Percentiles rank a stretch among this genome's conserved stretches.
Conservation (phyloP, 78 protist species). For the Dictyostelium discoideum region DNA sequence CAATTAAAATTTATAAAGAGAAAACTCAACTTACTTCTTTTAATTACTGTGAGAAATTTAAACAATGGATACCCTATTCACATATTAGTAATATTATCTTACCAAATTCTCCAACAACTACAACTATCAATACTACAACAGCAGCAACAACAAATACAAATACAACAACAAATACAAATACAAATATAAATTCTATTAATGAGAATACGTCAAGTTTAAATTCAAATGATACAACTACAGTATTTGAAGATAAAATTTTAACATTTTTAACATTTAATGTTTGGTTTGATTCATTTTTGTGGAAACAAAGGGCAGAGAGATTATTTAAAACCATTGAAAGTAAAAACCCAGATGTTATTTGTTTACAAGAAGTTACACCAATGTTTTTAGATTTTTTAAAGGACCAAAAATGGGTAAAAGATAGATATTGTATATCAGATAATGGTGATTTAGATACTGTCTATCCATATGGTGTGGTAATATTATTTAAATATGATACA, state of each 20-base stretch:
- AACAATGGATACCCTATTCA: conserved; percentile 21
- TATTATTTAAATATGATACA: conserved; percentile 20
- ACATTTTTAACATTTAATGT: conserved; percentile 59
- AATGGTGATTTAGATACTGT: conserved; percentile 71
- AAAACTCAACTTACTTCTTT: conserved; percentile 15
- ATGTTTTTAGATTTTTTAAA: conserved; percentile 42
- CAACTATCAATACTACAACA: not conserved
- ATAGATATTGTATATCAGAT: conserved; percentile 53
- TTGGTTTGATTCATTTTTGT: conserved; percentile 67
- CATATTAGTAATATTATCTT: not conserved
- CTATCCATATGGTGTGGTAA: conserved; percentile 52
- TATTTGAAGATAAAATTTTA: not conserved
- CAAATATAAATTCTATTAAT: not conserved
- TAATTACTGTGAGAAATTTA: not conserved
- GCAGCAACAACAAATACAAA: not conserved
- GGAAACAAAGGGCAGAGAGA: conserved; percentile 42
- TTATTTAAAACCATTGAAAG: conserved; percentile 5
- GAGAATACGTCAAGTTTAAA: not conserved
- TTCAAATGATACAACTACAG: not conserved
- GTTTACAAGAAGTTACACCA: conserved; percentile 77
- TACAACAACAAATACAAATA: not conserved
- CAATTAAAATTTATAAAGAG: conserved; percentile 1
- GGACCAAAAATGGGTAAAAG: conserved; percentile 26
- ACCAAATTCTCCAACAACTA: not conserved
- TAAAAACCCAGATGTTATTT: conserved; percentile 31